These are phyloP conservation scores for Aegilops tauschii DNA, from an alignment of 176 grass and related monocot species.

Conservation along the genomic window DNA sequence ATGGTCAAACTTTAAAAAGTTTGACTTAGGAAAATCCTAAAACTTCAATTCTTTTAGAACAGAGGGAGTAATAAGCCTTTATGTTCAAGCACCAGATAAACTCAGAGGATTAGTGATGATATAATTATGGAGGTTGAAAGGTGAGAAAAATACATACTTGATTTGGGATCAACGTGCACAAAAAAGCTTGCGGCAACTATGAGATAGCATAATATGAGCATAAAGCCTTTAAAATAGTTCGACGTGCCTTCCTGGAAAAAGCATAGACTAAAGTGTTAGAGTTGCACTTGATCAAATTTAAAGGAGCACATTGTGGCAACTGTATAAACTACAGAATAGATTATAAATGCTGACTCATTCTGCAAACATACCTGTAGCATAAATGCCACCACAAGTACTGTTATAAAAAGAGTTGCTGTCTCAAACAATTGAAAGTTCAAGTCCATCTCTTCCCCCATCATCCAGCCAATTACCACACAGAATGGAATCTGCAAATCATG, in stretches of 20 bases:
- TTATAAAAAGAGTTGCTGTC: constrained; percentile 21
- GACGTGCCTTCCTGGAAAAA: constrained; percentile 80
- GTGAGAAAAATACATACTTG: constrained; percentile 45
- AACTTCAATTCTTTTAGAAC: too few relatives aligned
- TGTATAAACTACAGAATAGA: neutral
- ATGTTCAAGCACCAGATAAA: constrained; percentile 4
- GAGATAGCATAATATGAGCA: constrained; percentile 89
- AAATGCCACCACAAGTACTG: constrained; percentile 72
- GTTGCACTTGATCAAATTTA: neutral
- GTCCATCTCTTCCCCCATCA: constrained; percentile 97
- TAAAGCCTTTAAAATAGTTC: constrained; percentile 91
- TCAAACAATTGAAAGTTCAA: constrained; percentile 92
- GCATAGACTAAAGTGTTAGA: constrained; percentile 14
- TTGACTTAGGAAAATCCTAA: too few relatives aligned
- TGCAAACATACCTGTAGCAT: constrained; percentile 81
- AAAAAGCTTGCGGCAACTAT: constrained; percentile 91
- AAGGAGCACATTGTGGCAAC: neutral
- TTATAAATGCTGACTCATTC: neutral
- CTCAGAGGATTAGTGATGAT: neutral
- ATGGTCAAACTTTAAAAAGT: too few relatives aligned
- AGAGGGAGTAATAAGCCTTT: neutral
- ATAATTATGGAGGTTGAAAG: constrained; percentile 15
- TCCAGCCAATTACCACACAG: constrained; percentile 84
- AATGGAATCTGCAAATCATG: constrained; percentile 35
- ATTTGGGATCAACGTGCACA: constrained; percentile 73